These are phyloP conservation scores for Picea sitchensis DNA, from an alignment of 75 land plant genomes.

Conservation along the genomic window DNA sequence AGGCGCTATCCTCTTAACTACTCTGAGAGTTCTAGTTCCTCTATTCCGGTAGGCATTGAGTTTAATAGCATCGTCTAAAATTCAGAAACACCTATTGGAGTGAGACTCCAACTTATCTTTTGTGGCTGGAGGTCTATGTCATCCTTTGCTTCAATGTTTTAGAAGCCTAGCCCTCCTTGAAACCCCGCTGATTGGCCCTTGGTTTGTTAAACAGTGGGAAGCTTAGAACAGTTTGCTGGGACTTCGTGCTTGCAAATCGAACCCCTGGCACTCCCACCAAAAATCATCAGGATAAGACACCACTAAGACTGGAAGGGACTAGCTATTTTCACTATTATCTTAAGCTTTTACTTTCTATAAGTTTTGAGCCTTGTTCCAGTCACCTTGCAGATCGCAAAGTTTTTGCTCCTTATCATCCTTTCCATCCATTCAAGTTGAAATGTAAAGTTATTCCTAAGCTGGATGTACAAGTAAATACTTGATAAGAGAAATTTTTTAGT, in stretches of 20 bases:
- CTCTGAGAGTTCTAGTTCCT: too few species aligned
- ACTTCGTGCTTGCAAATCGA: too few species aligned
- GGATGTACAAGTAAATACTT: not conserved
- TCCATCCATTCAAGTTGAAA: not conserved
- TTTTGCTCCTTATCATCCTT: not conserved
- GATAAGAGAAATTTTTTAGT: not conserved
- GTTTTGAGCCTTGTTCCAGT: not conserved
- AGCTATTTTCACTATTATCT: not conserved
- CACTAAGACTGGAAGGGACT: not conserved
- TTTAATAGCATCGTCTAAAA: not conserved
- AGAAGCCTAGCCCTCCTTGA: not conserved
- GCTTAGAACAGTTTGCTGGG: too few species aligned
- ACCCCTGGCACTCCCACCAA: not conserved
- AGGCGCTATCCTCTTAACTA: not conserved
- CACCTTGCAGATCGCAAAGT: not conserved
- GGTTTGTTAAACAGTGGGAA: not conserved
- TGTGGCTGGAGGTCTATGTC: too few species aligned
- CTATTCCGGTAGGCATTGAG: too few species aligned
- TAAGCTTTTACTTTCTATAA: not conserved
- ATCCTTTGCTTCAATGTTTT: too few species aligned
- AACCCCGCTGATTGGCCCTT: not conserved
- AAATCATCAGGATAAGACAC: not conserved
- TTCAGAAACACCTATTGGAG: not conserved
- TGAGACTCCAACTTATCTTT: too few species aligned
- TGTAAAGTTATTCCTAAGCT: not conserved